These are phyloP conservation scores for Aspergillus puulaauensis DNA, from an alignment of 2,329 filamentous ascomycete species.

Conservation along the genomic window DNA sequence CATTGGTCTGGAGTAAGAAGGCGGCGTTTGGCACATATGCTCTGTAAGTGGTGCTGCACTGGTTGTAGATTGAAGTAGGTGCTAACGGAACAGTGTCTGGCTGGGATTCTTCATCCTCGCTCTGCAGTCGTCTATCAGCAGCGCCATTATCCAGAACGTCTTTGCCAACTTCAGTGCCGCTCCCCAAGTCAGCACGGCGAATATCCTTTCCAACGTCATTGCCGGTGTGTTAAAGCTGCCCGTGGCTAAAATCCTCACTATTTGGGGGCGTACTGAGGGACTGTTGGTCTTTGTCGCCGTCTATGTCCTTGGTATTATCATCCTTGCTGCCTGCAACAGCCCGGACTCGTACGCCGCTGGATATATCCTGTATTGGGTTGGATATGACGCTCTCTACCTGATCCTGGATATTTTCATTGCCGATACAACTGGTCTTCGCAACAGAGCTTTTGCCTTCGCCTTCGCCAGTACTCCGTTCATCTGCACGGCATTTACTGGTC, in stretches of 20 bases:
- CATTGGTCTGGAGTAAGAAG: constrained; percentile 45
- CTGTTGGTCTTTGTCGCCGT: constrained; percentile 51
- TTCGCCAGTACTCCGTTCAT: constrained; percentile 62
- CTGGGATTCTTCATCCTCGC: constrained; percentile 47
- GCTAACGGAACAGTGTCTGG: constrained; percentile 30
- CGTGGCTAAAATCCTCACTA: constrained; percentile 61
- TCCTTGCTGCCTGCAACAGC: constrained; percentile 62
- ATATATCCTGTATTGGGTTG: constrained; percentile 62
- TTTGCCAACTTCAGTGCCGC: constrained; percentile 53
- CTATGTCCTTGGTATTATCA: constrained; percentile 53
- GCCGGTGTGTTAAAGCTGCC: constrained; percentile 61
- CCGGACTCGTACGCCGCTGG: constrained; percentile 64
- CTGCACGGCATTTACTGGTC: constrained; percentile 58
- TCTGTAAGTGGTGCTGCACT: constrained; percentile 20
- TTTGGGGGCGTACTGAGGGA: constrained; percentile 64
- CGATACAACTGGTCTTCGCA: constrained; percentile 61
- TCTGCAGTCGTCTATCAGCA: constrained; percentile 43
- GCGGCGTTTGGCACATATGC: constrained; percentile 32
- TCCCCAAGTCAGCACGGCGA: constrained; percentile 52
- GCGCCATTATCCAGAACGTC: constrained; percentile 48
- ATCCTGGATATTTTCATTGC: constrained; percentile 61
- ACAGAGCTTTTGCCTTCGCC: constrained; percentile 61
- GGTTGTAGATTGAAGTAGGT: constrained; percentile 26
- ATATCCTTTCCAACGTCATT: constrained; percentile 57
- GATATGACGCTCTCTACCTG: constrained; percentile 56